Percentiles rank a stretch among this genome's conserved stretches.
Conservation (phyloP, 257 asterid species). For the Voacanga thouarsii region DNA sequence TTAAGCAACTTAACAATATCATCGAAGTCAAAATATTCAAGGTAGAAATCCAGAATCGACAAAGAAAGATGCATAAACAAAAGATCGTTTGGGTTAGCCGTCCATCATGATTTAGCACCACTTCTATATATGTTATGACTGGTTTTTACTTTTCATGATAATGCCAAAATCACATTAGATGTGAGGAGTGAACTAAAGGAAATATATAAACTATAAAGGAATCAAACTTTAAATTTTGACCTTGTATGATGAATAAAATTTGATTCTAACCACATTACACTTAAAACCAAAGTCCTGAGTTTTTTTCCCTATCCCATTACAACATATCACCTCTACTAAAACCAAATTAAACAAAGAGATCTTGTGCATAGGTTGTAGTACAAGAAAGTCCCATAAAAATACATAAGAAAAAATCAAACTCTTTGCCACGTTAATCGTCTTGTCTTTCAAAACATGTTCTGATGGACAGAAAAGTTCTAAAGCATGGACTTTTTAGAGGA, state of each 20-base stretch:
- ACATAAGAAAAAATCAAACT: too few relatives aligned
- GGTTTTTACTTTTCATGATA: background rate
- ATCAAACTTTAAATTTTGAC: background rate
- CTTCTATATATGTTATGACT: background rate
- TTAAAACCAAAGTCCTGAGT: background rate
- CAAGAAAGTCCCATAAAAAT: background rate
- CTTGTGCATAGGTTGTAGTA: background rate
- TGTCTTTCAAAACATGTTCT: background rate
- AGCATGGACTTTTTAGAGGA: too few relatives aligned
- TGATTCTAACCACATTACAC: background rate
- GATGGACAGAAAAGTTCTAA: too few relatives aligned
- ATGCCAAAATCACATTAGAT: background rate
- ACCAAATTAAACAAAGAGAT: background rate
- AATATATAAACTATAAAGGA: background rate
- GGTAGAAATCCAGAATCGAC: background rate
- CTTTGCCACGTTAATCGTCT: background rate
- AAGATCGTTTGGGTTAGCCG: background rate
- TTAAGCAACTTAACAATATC: background rate
- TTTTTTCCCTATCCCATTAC: too few relatives aligned
- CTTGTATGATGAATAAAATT: background rate
- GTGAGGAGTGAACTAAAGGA: background rate
- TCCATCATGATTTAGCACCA: background rate
- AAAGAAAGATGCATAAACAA: background rate
- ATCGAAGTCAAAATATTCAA: background rate
- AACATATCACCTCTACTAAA: background rate